Evolutionary conservation across 495 filamentous ascomycete genomes (phyloP), one percentile per base, ranked within the genome.

Genomic region (Parathielavia hyrcaniae): DNA sequence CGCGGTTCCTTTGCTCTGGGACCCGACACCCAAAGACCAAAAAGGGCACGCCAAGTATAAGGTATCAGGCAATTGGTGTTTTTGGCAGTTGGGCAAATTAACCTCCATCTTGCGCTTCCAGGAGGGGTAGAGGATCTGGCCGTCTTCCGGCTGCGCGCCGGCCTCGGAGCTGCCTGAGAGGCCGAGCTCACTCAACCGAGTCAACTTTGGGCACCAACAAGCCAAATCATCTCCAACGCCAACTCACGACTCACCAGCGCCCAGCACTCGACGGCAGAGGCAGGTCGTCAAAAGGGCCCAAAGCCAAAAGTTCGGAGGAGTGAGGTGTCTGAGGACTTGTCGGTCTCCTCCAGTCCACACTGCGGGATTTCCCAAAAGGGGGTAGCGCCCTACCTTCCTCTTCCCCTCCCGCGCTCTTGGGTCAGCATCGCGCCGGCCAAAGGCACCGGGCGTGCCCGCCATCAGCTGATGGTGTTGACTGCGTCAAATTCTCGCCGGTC

Each of bases 151-250:
- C n/a, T 10, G 34, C 17, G n/a, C 51, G 51, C 39, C 51, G 40
- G 22, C 51, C 14, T 44, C 40, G 51, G 22, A 19, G 51, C 4
- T 1, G 9, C 30, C 26, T n/a, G n/a, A n/a, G n/a, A 32, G 23
- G 14, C 13, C 39, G 26, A 32, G 23, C n/a, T n/a, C n/a, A n/a
- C n/a, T 30, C 26, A 30, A 6, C 26, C 26, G 3, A 30, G 26
- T 30, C 26, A 6, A 30, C 51, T 44, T 54, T 54, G 51, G 51
- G 51, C 51, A 54, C 20, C 51, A 54, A 54, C 40, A 44, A 20
- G 23, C 26, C 23, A 8, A 30, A 30, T 3, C 26, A 30, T 30
- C 39, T 39, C 17, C 51, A 22, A 35, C 35, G 40, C 1, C 26
- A n/a, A n/a, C 20, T 16, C 34, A 1, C 35, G 19, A 16, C 9